Base-by-base conservation (phyloP, 257 asterid species). In the Leptodermis oblonga region DNA sequence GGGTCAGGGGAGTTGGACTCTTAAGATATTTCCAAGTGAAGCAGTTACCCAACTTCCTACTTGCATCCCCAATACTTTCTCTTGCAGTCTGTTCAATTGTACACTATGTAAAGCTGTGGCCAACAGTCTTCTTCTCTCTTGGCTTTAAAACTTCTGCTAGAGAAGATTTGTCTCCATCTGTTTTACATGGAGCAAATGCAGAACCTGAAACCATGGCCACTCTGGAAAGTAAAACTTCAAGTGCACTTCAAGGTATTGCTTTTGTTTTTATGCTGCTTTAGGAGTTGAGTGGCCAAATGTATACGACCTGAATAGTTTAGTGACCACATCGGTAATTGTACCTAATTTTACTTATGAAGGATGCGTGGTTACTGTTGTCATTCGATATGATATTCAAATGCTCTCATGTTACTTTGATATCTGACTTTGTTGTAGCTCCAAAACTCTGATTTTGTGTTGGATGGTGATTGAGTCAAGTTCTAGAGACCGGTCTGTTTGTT, bases 1-100 rank as follows among this genome's bases (percentile, higher is more conserved):
- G 46, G 80, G 78, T 49, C 88, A 92, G 98, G 98, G 95, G 92
- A 69, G 95, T 90, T 63, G 98, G 98, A 58, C 88, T 92, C 82
- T 84, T 92, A 67, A 86, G 78, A 82, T 92, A 92, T 79, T 92
- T 92, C 77, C 89, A 87, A 79, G 77, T 86, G 56, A 92, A 86
- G 73, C 98, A 92, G 85, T 75, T 90, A 70, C 97, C 98, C 23
- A 92, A 92, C 78, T 88, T 92, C 70, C 86, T 87, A 65, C 96
- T 90, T 76, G 98, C 96, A 65, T 84, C 92, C 26, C 98, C 98
- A 70, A 82, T 90, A 79, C 72, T 93, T 74, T 87, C 85, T 58
- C 84, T 88, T 70, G 88, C 99, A 34, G 76, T 87, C 74, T 84
- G 79, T 84, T 84, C 99, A 62, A 81, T 88, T 53, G 33, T 81